phyloP scores from a whole-genome alignment of 306 rosid species.

The Ziziphus jujuba region DNA sequence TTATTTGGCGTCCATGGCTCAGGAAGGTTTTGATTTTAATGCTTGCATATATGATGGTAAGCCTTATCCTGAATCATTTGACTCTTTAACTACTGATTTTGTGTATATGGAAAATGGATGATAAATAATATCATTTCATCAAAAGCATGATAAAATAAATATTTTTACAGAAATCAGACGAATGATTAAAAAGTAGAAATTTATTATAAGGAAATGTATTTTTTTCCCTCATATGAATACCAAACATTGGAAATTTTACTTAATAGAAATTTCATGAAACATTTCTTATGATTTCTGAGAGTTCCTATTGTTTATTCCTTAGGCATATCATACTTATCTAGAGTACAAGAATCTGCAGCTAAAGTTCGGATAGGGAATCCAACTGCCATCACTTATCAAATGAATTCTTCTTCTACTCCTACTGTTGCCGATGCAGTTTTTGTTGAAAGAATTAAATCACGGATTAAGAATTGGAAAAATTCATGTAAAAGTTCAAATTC shows the following conservation, averaged over 20 bases:
- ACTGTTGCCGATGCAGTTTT: conserved; percentile 71
- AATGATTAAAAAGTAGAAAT: neutral
- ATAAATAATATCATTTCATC: neutral
- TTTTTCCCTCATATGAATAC: neutral
- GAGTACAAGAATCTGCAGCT: conserved; percentile 71
- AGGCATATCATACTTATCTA: conserved; percentile 90
- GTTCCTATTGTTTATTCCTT: conserved; percentile 17
- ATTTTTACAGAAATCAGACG: neutral
- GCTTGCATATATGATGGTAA: conserved; percentile 78
- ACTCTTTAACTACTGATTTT: neutral
- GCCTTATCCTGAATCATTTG: conserved; percentile 7
- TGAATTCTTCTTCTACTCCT: conserved; percentile 41
- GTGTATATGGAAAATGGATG: neutral
- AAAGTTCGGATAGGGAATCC: conserved; percentile 48
- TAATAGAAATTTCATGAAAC: neutral
- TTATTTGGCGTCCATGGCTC: conserved; percentile 67
- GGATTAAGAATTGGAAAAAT: conserved; percentile 62
- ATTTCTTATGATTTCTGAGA: conserved; percentile 8
- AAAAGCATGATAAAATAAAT: neutral
- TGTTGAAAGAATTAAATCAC: conserved; percentile 62
- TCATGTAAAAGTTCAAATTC: conserved; percentile 38
- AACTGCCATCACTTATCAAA: conserved; percentile 20
- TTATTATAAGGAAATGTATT: neutral
- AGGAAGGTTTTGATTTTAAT: conserved; percentile 83
- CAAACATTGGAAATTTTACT: neutral